Conservation (phyloP, 257 asterid genomes). For the Solanum tarijense region DNA sequence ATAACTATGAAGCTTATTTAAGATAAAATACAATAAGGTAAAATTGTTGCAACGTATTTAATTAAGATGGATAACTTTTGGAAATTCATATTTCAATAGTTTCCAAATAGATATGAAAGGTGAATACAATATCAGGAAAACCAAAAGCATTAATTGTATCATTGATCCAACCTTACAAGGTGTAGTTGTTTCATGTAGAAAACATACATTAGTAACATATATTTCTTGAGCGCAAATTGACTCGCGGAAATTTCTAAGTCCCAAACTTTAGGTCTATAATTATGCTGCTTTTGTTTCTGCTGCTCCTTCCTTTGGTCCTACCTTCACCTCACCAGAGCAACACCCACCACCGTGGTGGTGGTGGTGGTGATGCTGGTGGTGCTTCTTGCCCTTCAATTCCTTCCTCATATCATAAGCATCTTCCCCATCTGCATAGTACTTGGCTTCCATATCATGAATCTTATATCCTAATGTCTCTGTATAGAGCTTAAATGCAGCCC, state of each 20-base stretch:
- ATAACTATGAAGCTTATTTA: not conserved
- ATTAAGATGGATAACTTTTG: not conserved
- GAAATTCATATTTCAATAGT: not conserved
- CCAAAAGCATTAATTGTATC: not conserved
- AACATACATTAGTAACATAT: not conserved
- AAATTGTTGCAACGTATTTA: not conserved
- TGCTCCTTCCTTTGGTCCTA: slow-evolving; percentile 28
- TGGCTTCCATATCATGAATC: slow-evolving; percentile 90
- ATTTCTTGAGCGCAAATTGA: not conserved
- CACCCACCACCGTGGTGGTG: slow-evolving; percentile 87
- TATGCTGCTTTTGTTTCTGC: slow-evolving; percentile 30
- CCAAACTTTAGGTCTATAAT: not conserved
- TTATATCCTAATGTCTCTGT: slow-evolving; percentile 79
- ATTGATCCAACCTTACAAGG: not conserved
- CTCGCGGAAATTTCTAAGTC: not conserved
- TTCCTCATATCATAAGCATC: slow-evolving; percentile 99
- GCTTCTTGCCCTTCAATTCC: slow-evolving; percentile 72
- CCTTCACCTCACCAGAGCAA: slow-evolving; percentile 57
- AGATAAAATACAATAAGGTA: not conserved
- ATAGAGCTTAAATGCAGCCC: slow-evolving; percentile 91
- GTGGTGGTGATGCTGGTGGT: slow-evolving; percentile 49
- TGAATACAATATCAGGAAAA: not conserved
- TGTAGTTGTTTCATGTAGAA: not conserved
- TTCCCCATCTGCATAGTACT: slow-evolving; percentile 97
- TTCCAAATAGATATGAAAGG: not conserved